phyloP scores from a whole-genome alignment of 192 early-diverging fungal genomes.

The Kappamyces sp. region DNA sequence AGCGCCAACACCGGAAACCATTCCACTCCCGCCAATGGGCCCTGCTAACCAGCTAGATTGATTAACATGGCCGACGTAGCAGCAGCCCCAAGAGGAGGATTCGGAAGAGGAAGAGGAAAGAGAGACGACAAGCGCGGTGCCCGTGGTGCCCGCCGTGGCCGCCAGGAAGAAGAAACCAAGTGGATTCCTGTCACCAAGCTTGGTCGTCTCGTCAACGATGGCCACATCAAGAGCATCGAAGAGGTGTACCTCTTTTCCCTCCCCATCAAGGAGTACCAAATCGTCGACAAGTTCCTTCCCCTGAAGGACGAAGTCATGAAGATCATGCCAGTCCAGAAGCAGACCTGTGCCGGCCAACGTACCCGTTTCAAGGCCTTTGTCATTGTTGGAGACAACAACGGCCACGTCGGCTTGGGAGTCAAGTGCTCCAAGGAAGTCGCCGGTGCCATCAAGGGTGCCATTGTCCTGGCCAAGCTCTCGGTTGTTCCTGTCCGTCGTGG shows the following conservation, averaged over 20 bases:
- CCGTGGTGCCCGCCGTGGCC: conserved; percentile 64
- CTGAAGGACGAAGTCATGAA: conserved; percentile 99
- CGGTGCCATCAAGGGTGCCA: conserved; percentile 96
- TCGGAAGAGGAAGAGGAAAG: conserved; percentile 16
- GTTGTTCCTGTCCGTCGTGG: conserved; percentile 97
- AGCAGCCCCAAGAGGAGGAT: not conserved
- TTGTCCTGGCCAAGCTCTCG: conserved; percentile 97
- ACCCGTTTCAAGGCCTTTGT: conserved; percentile 99
- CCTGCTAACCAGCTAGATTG: no score
- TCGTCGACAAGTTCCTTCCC: conserved; percentile 92
- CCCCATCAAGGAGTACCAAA: conserved; percentile 99
- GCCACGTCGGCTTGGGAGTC: conserved; percentile 98
- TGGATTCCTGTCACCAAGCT: conserved; percentile 97
- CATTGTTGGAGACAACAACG: conserved; percentile 93
- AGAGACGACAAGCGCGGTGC: conserved; percentile 38
- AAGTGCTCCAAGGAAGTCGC: conserved; percentile 99
- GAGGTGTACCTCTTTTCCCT: conserved; percentile 97
- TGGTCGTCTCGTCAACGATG: conserved; percentile 96
- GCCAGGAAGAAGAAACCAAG: conserved; percentile 80
- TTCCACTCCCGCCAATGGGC: no score
- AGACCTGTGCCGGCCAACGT: conserved; percentile 98
- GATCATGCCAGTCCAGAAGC: conserved; percentile 99
- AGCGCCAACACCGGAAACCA: no score
- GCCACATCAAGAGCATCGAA: conserved; percentile 94
- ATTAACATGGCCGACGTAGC: conserved; percentile 9